These are phyloP conservation scores for Melocanna baccifera DNA, from an alignment of 176 grass and related monocot species.

Conservation along the genomic window DNA sequence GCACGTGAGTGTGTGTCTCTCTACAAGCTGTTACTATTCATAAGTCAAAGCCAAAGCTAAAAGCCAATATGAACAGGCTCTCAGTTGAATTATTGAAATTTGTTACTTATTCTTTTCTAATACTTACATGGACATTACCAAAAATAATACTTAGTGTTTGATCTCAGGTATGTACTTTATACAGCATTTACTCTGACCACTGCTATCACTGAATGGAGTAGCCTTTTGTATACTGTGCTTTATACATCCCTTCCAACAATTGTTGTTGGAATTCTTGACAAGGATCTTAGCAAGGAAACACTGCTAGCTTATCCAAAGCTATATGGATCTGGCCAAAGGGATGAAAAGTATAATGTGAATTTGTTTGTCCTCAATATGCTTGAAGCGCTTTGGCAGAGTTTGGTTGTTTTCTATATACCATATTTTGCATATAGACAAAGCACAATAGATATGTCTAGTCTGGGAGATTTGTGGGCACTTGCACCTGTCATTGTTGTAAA, in stretches of 20 bases:
- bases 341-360: constrained; percentile 68
- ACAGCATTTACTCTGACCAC: constrained; percentile 73
- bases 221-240: constrained; percentile 76
- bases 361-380: constrained; percentile 76
- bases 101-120: not conserved
- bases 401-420: constrained; percentile 75
- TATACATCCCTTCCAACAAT: constrained; percentile 90
- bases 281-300: constrained; percentile 69
- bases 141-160: constrained; percentile 24
- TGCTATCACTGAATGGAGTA: constrained; percentile 81
- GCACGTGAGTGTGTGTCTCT: too few relatives aligned
- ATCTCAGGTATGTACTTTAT: constrained; percentile 80
- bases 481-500: constrained; percentile 79
- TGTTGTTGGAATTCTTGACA: constrained; percentile 77
- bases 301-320: constrained; percentile 64
- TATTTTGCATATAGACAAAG: constrained; percentile 72
- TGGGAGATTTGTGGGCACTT: constrained; percentile 84
- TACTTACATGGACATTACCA: not conserved
- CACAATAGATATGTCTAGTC: constrained; percentile 64
- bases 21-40: too few relatives aligned
- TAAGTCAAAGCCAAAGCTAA: too few relatives aligned
- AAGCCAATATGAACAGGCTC: too few relatives aligned
- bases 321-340: constrained; percentile 75
- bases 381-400: constrained; percentile 84
- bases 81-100: constrained; percentile 1